Evolutionary conservation across 371 early-diverging fungal species (phyloP).

Genomic region (Chytridium lagenaria): DNA sequence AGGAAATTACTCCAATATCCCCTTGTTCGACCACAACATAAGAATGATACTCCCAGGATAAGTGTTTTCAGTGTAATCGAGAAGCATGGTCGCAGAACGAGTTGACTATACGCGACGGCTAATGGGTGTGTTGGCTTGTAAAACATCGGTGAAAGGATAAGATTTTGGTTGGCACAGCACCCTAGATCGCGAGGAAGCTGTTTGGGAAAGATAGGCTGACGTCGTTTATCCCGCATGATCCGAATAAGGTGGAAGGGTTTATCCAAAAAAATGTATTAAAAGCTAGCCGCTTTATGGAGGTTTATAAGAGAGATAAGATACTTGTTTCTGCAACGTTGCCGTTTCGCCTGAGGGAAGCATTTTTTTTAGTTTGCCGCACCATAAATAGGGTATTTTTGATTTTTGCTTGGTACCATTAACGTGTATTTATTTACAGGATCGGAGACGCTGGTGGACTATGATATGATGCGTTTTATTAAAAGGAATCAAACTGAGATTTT

Average conservation of each 20-base stretch:
- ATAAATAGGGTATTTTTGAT: not conserved
- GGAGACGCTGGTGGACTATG: conserved; percentile 38
- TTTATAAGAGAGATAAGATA: conserved; percentile 24
- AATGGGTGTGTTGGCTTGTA: conserved; percentile 45
- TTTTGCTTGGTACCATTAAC: conserved; percentile 18
- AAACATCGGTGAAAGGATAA: conserved; percentile 32
- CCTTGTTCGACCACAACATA: conserved; percentile 25
- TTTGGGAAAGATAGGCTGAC: conserved; percentile 40
- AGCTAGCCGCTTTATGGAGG: conserved; percentile 30
- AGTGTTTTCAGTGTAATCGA: conserved; percentile 45
- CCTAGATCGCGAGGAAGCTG: conserved; percentile 26
- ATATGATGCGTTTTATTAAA: conserved; percentile 27
- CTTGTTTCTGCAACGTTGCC: conserved; percentile 37
- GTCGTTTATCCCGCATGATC: conserved; percentile 44
- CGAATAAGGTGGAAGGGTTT: conserved; percentile 7
- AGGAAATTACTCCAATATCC: conserved; percentile 17
- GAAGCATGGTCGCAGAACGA: conserved; percentile 29
- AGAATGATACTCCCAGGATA: conserved; percentile 43
- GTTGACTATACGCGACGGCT: conserved; percentile 47
- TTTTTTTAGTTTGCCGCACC: too few relatives aligned
- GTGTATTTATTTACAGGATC: conserved; percentile 36
- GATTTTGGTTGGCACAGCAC: conserved; percentile 22
- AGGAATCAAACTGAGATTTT: conserved; percentile 7
- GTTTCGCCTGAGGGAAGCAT: too few relatives aligned
- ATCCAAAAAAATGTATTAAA: not conserved